Conservation (phyloP, 2,329 filamentous ascomycete genomes). For the Cordyceps fumosorosea region DNA sequence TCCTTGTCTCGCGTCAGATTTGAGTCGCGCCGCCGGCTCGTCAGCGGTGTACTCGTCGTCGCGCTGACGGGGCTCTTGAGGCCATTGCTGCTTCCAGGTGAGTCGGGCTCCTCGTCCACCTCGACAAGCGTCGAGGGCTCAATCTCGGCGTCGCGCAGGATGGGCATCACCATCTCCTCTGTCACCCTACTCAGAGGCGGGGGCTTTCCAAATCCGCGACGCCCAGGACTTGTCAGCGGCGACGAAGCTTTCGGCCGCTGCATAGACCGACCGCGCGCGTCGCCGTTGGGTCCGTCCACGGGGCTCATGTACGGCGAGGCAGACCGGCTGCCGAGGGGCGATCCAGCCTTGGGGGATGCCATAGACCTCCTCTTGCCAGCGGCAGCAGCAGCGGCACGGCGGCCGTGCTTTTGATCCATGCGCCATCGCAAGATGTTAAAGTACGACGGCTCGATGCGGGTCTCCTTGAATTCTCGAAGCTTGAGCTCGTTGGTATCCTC, state of each 20-base stretch:
- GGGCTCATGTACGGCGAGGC: slow-evolving; percentile 62
- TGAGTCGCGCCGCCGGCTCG: slow-evolving; percentile 27
- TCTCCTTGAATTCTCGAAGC: slow-evolving; percentile 81
- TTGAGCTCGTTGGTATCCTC: slow-evolving; percentile 90
- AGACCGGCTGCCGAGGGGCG: slow-evolving; percentile 42
- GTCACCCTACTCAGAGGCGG: slow-evolving; percentile 69
- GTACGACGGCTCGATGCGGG: slow-evolving; percentile 85
- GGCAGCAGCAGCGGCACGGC: slow-evolving; percentile 34
- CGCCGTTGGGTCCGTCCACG: slow-evolving; percentile 57
- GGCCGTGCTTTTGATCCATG: slow-evolving; percentile 88
- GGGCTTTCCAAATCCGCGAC: slow-evolving; percentile 58
- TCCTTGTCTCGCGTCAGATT: slow-evolving; percentile 34
- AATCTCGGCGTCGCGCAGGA: slow-evolving; percentile 31
- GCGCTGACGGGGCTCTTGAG: slow-evolving; percentile 23
- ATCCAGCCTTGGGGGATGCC: slow-evolving; percentile 35
- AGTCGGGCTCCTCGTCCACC: slow-evolving; percentile 52
- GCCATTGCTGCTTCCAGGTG: slow-evolving; percentile 42
- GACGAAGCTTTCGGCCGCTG: slow-evolving; percentile 62
- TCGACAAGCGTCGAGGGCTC: slow-evolving; percentile 48
- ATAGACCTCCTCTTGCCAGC: slow-evolving; percentile 48
- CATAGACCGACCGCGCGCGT: slow-evolving; percentile 63
- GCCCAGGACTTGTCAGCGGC: slow-evolving; percentile 57
- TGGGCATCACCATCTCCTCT: slow-evolving; percentile 52
- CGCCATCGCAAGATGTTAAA: slow-evolving; percentile 94
- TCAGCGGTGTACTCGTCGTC: slow-evolving; percentile 18